phyloP scores from a whole-genome alignment of 2,329 filamentous ascomycete species.

The Stemphylium lycopersici region DNA sequence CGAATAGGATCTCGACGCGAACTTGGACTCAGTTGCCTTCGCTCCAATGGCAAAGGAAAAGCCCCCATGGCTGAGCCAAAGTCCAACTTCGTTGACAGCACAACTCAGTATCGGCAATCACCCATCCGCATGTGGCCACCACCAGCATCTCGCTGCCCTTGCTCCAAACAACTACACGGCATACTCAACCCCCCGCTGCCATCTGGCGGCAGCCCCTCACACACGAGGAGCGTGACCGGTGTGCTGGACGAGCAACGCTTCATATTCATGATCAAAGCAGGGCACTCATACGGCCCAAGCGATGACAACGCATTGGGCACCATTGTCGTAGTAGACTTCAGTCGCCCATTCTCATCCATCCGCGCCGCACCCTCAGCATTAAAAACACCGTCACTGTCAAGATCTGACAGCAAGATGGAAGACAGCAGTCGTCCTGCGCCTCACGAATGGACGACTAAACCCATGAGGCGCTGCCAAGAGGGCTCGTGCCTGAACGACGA shows the following conservation, averaged over 20 bases:
- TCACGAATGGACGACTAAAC: no score
- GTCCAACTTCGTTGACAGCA: slow-evolving; percentile 14
- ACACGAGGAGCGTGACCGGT: slow-evolving; percentile 32
- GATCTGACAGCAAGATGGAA: slow-evolving; percentile 13
- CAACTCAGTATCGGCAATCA: slow-evolving; percentile 35
- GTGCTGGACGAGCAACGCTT: slow-evolving; percentile 41
- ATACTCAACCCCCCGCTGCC: slow-evolving; percentile 41
- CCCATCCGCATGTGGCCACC: slow-evolving; percentile 46
- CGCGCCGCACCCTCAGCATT: not conserved
- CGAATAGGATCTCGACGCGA: slow-evolving; percentile 56
- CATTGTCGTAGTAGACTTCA: slow-evolving; percentile 44
- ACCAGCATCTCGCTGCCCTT: slow-evolving; percentile 31
- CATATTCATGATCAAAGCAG: slow-evolving; percentile 43
- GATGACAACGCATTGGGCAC: slow-evolving; percentile 31
- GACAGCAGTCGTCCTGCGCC: not conserved
- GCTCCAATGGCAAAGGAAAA: slow-evolving; percentile 8
- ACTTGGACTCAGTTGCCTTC: slow-evolving; percentile 31
- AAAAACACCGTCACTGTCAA: not conserved
- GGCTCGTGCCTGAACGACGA: no score
- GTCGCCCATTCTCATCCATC: slow-evolving; percentile 10
- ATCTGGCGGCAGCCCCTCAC: slow-evolving; percentile 2
- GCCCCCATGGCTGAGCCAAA: slow-evolving; percentile 2
- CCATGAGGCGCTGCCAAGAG: no score
- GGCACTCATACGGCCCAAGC: slow-evolving; percentile 24
- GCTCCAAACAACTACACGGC: slow-evolving; percentile 36